phyloP scores from a whole-genome alignment of 1,139 yeast genomes.

The Debaryomyces coudertii region DNA sequence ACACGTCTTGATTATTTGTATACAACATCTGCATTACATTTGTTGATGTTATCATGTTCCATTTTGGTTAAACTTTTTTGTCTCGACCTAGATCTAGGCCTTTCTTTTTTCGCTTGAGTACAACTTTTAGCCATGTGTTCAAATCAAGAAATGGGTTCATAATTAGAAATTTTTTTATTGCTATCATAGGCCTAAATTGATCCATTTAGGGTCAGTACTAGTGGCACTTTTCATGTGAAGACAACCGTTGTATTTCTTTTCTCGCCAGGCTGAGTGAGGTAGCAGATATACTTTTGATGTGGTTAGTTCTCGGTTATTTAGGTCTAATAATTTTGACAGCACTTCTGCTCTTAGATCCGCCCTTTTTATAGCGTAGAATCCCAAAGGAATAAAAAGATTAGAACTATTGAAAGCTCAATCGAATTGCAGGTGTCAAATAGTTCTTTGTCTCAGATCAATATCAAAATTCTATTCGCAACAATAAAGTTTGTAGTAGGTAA shows the following conservation, averaged over 20 bases:
- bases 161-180: background rate
- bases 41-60: background rate
- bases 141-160: conserved; percentile 2
- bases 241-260: background rate
- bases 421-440: no score
- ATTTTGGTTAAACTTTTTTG: background rate
- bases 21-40: background rate
- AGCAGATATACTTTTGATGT: background rate
- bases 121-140: background rate
- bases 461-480: background rate
- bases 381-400: no score
- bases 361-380: no score
- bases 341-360: background rate
- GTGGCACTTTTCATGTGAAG: background rate
- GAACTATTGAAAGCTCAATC: no score
- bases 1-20: background rate
- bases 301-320: background rate
- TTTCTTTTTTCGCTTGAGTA: conserved; percentile 2
- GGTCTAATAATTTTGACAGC: background rate
- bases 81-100: background rate
- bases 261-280: background rate
- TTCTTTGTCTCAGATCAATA: background rate
- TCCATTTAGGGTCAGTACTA: background rate
- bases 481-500: background rate
- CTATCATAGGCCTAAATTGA: background rate